Evolutionary conservation across 495 filamentous ascomycete species (phyloP), one percentile per base, ranked within the genome.

Genomic region (Trichocladium uniseriatum): DNA sequence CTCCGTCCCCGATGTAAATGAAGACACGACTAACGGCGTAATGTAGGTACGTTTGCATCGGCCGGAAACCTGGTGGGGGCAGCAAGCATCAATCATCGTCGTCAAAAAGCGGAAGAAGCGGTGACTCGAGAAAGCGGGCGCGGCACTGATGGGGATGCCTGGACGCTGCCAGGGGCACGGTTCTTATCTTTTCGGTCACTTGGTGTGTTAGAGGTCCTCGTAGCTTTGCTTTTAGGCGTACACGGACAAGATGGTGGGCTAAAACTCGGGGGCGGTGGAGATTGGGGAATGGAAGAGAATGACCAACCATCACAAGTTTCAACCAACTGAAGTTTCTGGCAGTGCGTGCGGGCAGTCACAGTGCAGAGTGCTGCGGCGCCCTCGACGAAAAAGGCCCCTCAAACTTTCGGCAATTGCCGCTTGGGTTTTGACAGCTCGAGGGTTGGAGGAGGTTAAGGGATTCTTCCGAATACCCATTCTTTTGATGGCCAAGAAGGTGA

Each of bases 1-100:
- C n/a, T n/a, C n/a, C n/a, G n/a, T n/a, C n/a, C n/a, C n/a, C n/a
- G n/a, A n/a, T n/a, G 29, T 11, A 27, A 10, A 5, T 7, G 14
- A 32, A 3, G 20, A 9, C 11, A 11, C 21, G 6, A 36, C 55
- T 63, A 37, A 63, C 50, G 20, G 14, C 11, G 11, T 39, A 18
- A 24, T 49, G n/a, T 53, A 79, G 76, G 24, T 79, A 79, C 37
- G 69, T 78, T 21, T 76, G 71, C 48, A 78, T 79, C 53, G 76
- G 70, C 53, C 68, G 66, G 39, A 76, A 79, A 41, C 71, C 70
- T 5, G 65, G 63, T 19, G 56, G 63, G 34, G 64, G 59, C 34
- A 65, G 59, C 58, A 43, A 52, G 37, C 51, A 52, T 5, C 50
- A 52, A 59, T 9, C 47, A 53, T 0, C n/a, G n/a, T 51, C 53